Evolutionary conservation across 2,329 filamentous ascomycete genomes (phyloP).

Genomic region (Fusarium annulatum): DNA sequence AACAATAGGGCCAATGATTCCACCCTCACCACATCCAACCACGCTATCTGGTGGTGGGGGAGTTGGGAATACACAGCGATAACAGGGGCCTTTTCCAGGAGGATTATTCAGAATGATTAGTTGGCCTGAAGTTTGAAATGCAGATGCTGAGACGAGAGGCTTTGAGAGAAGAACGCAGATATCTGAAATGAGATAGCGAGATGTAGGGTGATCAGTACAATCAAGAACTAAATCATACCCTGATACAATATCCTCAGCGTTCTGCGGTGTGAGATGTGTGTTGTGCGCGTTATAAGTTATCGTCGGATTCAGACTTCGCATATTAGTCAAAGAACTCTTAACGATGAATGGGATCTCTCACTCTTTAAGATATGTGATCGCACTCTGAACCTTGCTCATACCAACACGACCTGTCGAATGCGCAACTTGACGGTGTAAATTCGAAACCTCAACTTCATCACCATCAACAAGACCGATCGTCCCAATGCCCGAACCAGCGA

Average conservation of each 20-base stretch:
- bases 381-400: slow-evolving; percentile 83
- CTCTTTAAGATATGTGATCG: slow-evolving; percentile 68
- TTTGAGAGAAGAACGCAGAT: slow-evolving; percentile 83
- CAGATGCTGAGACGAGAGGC: slow-evolving; percentile 88
- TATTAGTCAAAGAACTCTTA: not conserved
- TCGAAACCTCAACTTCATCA: slow-evolving; percentile 88
- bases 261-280: slow-evolving; percentile 74
- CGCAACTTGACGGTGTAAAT: slow-evolving; percentile 91
- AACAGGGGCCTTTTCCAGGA: slow-evolving; percentile 82
- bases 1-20: slow-evolving; percentile 91
- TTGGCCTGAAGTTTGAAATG: slow-evolving; percentile 89
- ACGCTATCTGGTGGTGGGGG: slow-evolving; percentile 87
- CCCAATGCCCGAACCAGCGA: slow-evolving; percentile 89
- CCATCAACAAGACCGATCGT: slow-evolving; percentile 87
- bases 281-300: slow-evolving; percentile 72
- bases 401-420: slow-evolving; percentile 79
- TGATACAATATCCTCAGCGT: slow-evolving; percentile 73
- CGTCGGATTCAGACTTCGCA: slow-evolving; percentile 75
- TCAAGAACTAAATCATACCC: slow-evolving; percentile 88
- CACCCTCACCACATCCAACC: slow-evolving; percentile 89
- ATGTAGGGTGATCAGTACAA: slow-evolving; percentile 93
- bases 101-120: slow-evolving; percentile 89
- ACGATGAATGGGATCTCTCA: slow-evolving; percentile 47
- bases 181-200: slow-evolving; percentile 93
- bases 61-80: slow-evolving; percentile 90